These are phyloP conservation scores for Penicillium palitans DNA, from an alignment of 2,329 filamentous ascomycete species.

Conservation along the genomic window DNA sequence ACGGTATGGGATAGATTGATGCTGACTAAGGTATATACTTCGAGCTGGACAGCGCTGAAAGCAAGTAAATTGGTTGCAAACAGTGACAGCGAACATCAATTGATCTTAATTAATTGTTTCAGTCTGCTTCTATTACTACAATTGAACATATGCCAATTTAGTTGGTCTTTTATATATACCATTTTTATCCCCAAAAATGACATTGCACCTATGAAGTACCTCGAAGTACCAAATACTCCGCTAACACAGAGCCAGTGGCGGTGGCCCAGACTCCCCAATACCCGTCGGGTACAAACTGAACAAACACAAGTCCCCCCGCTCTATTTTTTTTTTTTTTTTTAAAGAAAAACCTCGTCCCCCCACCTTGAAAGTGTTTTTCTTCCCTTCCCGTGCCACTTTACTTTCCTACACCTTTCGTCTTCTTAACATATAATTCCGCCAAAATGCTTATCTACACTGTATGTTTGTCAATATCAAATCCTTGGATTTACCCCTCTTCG, in stretches of 20 bases:
- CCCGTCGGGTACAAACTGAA: constrained; percentile 14
- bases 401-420: constrained; percentile 22
- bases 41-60: background rate
- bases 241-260: background rate
- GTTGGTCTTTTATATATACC: no score
- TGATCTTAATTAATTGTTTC: background rate
- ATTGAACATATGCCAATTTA: background rate
- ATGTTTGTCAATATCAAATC: constrained; percentile 17
- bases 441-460: constrained; percentile 77
- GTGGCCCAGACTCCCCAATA: constrained; percentile 7
- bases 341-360: constrained; percentile 29
- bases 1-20: background rate
- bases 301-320: constrained; percentile 5
- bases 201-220: background rate
- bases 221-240: background rate
- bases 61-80: constrained; percentile 13
- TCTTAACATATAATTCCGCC: constrained; percentile 38
- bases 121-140: rapidly evolving
- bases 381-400: constrained; percentile 23
- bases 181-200: no score
- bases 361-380: constrained; percentile 34
- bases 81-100: background rate
- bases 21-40: constrained; percentile 6
- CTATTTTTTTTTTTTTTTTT: constrained; percentile 8
- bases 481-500: background rate